Evolutionary conservation across 441 rosid genomes (phyloP).

Genomic region (Erysimum pusillum): DNA sequence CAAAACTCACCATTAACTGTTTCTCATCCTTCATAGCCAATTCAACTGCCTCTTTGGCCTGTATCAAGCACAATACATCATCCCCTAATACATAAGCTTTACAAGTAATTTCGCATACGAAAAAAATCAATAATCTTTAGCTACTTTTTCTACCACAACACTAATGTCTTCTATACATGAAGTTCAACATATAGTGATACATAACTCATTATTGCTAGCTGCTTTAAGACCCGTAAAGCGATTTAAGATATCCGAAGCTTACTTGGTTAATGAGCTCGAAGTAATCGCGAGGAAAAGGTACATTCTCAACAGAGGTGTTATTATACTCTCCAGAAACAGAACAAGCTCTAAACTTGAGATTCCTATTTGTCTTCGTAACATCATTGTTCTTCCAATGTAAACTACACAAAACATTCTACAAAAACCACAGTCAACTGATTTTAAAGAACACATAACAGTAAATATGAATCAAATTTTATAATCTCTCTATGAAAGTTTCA

Average conservation of each 20-base stretch:
- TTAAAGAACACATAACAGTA: not conserved
- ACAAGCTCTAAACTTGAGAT: slow-evolving; percentile 36
- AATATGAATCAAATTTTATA: not conserved
- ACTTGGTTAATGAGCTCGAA: slow-evolving; percentile 80
- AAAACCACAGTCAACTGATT: not conserved
- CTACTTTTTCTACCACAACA: slow-evolving; percentile 15
- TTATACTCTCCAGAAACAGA: slow-evolving; percentile 53
- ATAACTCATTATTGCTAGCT: not conserved
- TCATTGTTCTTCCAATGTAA: slow-evolving; percentile 38
- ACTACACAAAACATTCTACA: slow-evolving; percentile 27
- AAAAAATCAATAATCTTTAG: too few species aligned
- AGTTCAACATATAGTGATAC: slow-evolving; percentile 1
- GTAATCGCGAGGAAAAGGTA: slow-evolving; percentile 75
- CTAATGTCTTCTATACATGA: slow-evolving; percentile 1
- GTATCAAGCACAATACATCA: slow-evolving; percentile 39
- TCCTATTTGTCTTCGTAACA: slow-evolving; percentile 6
- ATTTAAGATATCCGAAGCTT: slow-evolving; percentile 31
- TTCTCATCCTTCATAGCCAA: slow-evolving; percentile 70
- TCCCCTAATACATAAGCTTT: slow-evolving; percentile 21
- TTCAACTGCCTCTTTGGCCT: slow-evolving; percentile 82
- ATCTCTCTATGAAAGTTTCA: not conserved
- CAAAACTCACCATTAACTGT: slow-evolving; percentile 78
- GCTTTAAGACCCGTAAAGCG: not conserved
- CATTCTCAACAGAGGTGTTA: slow-evolving; percentile 55
- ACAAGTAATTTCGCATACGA: not conserved